These are phyloP conservation scores for Ogataea ganodermae DNA, from an alignment of 805 yeast genomes.

Conservation along the genomic window DNA sequence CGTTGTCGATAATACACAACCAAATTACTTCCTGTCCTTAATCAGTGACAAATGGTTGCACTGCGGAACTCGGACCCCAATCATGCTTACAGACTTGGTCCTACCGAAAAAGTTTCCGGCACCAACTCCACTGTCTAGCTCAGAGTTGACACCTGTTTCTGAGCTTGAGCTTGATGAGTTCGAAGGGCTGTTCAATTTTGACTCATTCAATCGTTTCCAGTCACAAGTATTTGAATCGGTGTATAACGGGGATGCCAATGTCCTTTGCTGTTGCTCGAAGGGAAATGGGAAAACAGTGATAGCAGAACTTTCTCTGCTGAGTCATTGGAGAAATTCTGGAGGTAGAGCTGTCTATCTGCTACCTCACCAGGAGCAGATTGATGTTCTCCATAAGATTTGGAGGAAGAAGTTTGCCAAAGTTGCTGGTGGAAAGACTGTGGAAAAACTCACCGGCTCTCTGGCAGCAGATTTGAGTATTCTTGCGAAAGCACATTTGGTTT, in stretches of 20 bases:
- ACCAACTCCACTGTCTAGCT: conserved; percentile 57
- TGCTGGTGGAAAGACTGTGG: conserved; percentile 59
- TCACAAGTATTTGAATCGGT: conserved; percentile 66
- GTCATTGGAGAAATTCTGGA: conserved; percentile 67
- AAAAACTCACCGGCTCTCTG: conserved; percentile 59
- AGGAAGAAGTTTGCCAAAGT: conserved; percentile 43
- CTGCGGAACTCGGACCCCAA: conserved; percentile 62
- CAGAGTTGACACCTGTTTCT: conserved; percentile 49
- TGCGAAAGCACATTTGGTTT: conserved; percentile 61
- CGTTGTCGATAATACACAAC: conserved; percentile 56
- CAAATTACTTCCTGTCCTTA: conserved; percentile 71
- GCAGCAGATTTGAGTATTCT: conserved; percentile 55
- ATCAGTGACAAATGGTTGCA: conserved; percentile 87
- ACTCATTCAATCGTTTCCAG: conserved; percentile 69
- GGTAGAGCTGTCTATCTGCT: conserved; percentile 76
- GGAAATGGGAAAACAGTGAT: conserved; percentile 74
- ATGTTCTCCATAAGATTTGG: conserved; percentile 55
- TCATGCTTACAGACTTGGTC: conserved; percentile 51
- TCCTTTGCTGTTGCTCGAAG: conserved; percentile 70
- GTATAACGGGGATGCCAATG: conserved; percentile 52
- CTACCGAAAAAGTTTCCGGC: conserved; percentile 67
- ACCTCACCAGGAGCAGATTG: conserved; percentile 60
- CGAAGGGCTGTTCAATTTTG: conserved; percentile 45
- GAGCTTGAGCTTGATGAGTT: conserved; percentile 54
- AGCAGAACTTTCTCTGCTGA: conserved; percentile 72